Conservation (phyloP, 192 early-diverging fungal genomes). For the Backusella mclennaniae region DNA sequence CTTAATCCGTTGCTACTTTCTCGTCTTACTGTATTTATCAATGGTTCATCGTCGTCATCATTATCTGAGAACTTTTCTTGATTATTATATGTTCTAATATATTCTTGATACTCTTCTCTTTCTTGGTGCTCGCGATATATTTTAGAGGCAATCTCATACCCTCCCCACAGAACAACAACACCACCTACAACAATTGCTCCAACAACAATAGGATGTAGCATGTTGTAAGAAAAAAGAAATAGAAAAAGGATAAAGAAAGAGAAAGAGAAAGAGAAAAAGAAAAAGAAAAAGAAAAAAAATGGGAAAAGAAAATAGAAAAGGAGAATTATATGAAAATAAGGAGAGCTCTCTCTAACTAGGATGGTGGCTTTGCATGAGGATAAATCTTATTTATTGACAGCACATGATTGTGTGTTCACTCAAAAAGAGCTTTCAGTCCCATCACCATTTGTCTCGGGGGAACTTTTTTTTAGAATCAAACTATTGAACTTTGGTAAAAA, state of each 20-base stretch:
- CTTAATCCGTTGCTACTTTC: not conserved
- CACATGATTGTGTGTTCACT: not conserved
- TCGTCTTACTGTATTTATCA: not conserved
- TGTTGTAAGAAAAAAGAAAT: not conserved
- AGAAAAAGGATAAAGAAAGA: not conserved
- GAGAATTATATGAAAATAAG: constrained; percentile 3
- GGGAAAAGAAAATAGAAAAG: not conserved
- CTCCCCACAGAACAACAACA: not conserved
- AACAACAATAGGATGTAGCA: not conserved
- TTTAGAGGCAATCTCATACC: not conserved
- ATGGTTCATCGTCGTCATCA: not conserved
- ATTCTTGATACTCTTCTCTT: not conserved
- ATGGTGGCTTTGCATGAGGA: not conserved
- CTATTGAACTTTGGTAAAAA: too few relatives aligned
- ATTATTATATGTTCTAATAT: not conserved
- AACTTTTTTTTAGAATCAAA: not conserved
- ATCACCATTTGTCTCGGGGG: not conserved
- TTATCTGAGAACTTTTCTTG: not conserved
- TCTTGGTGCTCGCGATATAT: not conserved
- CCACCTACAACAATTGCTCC: not conserved
- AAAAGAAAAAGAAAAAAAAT: not conserved
- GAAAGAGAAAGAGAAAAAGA: not conserved
- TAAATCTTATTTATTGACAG: not conserved
- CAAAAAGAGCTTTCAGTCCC: not conserved
- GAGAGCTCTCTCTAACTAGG: not conserved